Conservation (phyloP, 1,139 yeast genomes). For the Blastobotrys illinoisensis region DNA sequence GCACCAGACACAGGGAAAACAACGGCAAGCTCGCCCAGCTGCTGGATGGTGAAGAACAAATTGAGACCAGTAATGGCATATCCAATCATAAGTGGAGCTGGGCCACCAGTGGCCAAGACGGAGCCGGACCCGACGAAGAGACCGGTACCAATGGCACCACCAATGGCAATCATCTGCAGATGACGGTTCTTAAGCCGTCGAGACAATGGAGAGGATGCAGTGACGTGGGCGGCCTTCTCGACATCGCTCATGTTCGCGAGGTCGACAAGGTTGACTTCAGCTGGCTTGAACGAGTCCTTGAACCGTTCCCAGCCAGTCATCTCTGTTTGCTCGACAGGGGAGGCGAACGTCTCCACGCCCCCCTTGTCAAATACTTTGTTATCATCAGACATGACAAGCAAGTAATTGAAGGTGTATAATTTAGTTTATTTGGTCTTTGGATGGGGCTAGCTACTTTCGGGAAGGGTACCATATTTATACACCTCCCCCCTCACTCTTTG, state of each 20-base stretch:
- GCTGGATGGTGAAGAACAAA: constrained; percentile 67
- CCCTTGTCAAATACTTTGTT: neutral
- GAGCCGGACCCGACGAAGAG: constrained; percentile 70
- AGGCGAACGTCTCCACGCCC: neutral
- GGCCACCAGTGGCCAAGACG: constrained; percentile 68
- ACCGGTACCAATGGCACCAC: constrained; percentile 81
- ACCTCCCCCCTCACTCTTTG: neutral
- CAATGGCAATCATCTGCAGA: constrained; percentile 67
- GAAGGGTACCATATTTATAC: neutral
- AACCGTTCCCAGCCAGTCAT: constrained; percentile 21
- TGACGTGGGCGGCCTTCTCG: constrained; percentile 27
- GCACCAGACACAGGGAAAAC: constrained; percentile 78
- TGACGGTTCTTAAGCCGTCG: constrained; percentile 46
- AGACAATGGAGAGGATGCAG: constrained; percentile 35
- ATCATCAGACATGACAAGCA: neutral
- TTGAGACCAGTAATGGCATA: constrained; percentile 63
- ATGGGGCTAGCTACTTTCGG: neutral
- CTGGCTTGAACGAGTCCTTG: constrained; percentile 29
- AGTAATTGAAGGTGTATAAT: neutral
- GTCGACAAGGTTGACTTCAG: constrained; percentile 21
- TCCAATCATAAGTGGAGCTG: constrained; percentile 75
- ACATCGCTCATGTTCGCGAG: constrained; percentile 22
- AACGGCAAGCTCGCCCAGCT: constrained; percentile 83
- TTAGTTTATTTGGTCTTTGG: neutral
- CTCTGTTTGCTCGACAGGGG: constrained; percentile 4